Evolutionary conservation across 2,329 filamentous ascomycete species (phyloP).

Genomic region (Fusarium hainanense): DNA sequence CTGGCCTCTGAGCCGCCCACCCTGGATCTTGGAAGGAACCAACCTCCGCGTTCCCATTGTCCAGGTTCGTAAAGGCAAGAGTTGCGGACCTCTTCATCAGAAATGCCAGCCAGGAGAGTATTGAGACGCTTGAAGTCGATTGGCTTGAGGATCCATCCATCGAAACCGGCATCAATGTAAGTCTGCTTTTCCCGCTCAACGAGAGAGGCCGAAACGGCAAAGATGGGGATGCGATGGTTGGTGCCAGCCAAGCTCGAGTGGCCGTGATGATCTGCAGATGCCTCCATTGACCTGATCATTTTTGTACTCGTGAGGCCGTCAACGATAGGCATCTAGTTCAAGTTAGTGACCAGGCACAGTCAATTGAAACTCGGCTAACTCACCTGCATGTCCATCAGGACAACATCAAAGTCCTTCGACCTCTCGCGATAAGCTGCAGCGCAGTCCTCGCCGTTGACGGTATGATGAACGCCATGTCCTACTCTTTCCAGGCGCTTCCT

Average conservation of each 20-base stretch:
- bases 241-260: conserved; percentile 68
- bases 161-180: conserved; percentile 84
- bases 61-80: conserved; percentile 76
- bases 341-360: neutral
- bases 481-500: conserved; percentile 82
- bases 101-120: conserved; percentile 75
- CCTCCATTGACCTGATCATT: conserved; percentile 82
- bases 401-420: conserved; percentile 74
- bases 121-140: conserved; percentile 83
- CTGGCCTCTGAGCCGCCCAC: conserved; percentile 24
- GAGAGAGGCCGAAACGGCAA: conserved; percentile 87
- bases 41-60: conserved; percentile 86
- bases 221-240: conserved; percentile 80
- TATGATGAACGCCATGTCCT: conserved; percentile 77
- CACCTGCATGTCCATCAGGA: conserved; percentile 95
- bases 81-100: conserved; percentile 67
- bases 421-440: conserved; percentile 75
- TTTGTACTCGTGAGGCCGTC: conserved; percentile 85
- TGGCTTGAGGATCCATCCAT: conserved; percentile 91
- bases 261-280: conserved; percentile 56
- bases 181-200: conserved; percentile 73
- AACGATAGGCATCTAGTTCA: conserved; percentile 86
- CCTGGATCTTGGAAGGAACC: conserved; percentile 65
- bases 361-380: conserved; percentile 44
- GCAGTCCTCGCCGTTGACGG: conserved; percentile 87